Base-by-base conservation (phyloP, 371 early-diverging fungal genomes). In the Coemansia sp. region DNA sequence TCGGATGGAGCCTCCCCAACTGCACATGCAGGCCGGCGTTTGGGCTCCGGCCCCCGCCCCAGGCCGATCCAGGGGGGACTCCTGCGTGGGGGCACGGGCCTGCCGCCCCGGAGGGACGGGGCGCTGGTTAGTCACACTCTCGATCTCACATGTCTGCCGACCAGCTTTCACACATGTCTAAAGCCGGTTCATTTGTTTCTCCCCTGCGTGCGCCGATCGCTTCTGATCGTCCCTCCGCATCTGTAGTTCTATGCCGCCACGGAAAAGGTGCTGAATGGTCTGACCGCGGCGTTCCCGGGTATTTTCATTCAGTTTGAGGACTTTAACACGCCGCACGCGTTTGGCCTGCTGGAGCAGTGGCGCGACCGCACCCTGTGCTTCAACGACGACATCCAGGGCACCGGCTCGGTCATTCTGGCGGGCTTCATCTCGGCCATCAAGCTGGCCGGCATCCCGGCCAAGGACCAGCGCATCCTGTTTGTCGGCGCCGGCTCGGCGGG, bases 251-350 rank as follows among this genome's bases (percentile, higher is more conserved):
- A 86, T 77, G 83, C 76, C 4, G 90, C 89, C 60, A 81, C 92
- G 60, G 93, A 94, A 62, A 84, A 86, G 59, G 90, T 94, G n/a
- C 82, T 95, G 76, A 62, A 77, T 36, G 83, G 88, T 11, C 70
- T 95, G 51, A 82, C 80, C 31, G 71, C 72, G 10, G 85, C 83
- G 5, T 91, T 88, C 80, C 93, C 94, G 31, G 80, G 84, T 16
- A 72, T 94, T 41, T 76, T 96, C 52, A 86, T 96, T 26, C 95
- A 96, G 77, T 95, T 94, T 58, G 96, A 96, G 76, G 97, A 95
- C 71, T 96, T 94, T 68, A 89, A 90, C 12, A 86, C 92, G 4
- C 93, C 91, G 59, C 93, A 94, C 61, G 92, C 92, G 3, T 90
- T 90, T 72, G 90, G 85, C 4, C 71, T 92, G 6, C 72, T 90